Evolutionary conservation across 1,139 yeast genomes (phyloP), one percentile per base, ranked within the genome.

Genomic region (Geotrichum cucujoidarum): DNA sequence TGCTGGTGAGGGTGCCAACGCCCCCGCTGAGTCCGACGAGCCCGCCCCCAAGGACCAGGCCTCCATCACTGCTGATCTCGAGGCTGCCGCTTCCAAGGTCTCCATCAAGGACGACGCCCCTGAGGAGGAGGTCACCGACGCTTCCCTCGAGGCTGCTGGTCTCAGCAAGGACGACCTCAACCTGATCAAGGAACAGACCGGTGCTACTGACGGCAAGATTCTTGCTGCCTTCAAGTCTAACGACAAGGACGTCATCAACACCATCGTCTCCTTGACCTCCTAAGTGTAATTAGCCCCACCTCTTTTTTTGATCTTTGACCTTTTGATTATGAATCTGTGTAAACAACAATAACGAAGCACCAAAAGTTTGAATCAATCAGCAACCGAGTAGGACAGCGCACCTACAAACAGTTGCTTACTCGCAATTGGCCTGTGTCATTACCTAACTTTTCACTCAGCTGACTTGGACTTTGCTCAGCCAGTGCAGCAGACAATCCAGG

Each of bases 231-330:
- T 92, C 71, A 83, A 78, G 71, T 82, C 79, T 61, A 90, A 90
- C 77, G 79, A 87, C 64, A 89, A 92, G 71, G 97, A 92, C 70
- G 82, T 92, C 74, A 97, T 92, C 69, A 90, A 89, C 68, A 92
- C 97, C 60, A 87, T 90, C 68, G 87, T 90, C 95, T 85, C 87
- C 60, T 77, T 90, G 51, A 65, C 72, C 41, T 44, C 60, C 47
- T 64, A 64, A 52, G 43, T 33, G 20, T 17, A 22, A 24, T 38
- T 18, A 24, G 11, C 13, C 14, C 13, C 13, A n/a, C 13, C n/a
- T 27, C 10, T 11, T 11, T 27, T 11, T 27, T 11, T 11, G 10
- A n/a, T 11, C 10, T 27, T 27, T 11, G 13, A 27, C 10, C n/a
- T 27, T 27, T 27, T 27, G 30, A 27, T 11, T 11, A 27, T n/a